Percentiles rank a stretch among this genome's conserved stretches.
Evolutionary conservation across 768 basidiomycete genomes (phyloP).

Genomic region (Rhizopogon vesiculosus): DNA sequence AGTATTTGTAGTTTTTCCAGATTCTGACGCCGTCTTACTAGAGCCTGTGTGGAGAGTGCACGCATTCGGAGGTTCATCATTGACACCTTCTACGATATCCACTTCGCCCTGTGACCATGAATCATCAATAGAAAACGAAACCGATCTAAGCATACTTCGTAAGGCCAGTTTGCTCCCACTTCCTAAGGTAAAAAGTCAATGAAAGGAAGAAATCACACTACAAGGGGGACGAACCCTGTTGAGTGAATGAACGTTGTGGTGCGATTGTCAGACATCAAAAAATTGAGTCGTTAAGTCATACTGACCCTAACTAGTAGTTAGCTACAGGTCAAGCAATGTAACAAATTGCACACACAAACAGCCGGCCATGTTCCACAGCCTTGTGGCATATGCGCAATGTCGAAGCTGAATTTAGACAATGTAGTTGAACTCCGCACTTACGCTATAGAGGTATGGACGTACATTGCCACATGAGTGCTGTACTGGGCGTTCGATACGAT

Average conservation of each 20-base stretch:
- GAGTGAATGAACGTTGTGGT: background rate
- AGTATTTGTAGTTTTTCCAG: background rate
- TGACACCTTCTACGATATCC: conserved; percentile 31
- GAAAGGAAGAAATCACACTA: background rate
- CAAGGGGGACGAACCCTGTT: conserved; percentile 17
- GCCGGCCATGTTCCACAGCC: conserved; percentile 38
- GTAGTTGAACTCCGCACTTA: background rate
- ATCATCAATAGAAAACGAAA: background rate
- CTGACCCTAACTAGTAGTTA: conserved; percentile 19
- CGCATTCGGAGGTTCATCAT: conserved; percentile 21
- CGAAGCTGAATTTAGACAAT: conserved; percentile 19
- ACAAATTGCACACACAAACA: conserved; percentile 21
- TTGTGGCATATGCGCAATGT: conserved; percentile 32
- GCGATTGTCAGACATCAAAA: conserved; percentile 2
- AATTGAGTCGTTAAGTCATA: background rate
- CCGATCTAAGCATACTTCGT: background rate
- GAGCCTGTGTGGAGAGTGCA: conserved; percentile 25
- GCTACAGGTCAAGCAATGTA: background rate
- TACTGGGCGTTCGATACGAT: conserved; percentile 26
- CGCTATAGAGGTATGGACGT: conserved; percentile 1
- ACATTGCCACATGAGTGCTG: conserved; percentile 29
- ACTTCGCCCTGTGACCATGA: conserved; percentile 20
- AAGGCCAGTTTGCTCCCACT: conserved; percentile 18
- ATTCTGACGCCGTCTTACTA: background rate
- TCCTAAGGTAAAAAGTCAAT: conserved; percentile 13